A percentile compares a stretch with the other conserved stretches of the same genome.
These are phyloP conservation scores for Pyrenochaeta sp. DNA, from an alignment of 2,329 filamentous ascomycete genomes.

Conservation along the genomic window DNA sequence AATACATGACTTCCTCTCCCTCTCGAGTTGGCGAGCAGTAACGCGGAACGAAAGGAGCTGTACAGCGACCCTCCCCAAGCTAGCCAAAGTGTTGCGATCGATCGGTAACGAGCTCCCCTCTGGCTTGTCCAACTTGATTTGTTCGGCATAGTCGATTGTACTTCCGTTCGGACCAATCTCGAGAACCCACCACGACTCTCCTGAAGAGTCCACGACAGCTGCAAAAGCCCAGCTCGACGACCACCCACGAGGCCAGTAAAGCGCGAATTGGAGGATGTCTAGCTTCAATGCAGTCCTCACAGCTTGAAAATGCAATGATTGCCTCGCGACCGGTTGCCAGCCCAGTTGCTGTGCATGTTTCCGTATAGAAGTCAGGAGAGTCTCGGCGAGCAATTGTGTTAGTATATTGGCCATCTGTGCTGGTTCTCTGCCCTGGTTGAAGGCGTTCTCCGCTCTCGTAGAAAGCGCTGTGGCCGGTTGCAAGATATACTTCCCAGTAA, in stretches of 20 bases:
- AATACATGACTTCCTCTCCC: slow-evolving; percentile 30
- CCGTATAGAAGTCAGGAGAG: slow-evolving; percentile 68
- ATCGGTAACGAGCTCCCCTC: slow-evolving; percentile 30
- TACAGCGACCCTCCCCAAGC: slow-evolving; percentile 52
- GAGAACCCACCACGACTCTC: slow-evolving; percentile 50
- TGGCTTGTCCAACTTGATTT: slow-evolving; percentile 34
- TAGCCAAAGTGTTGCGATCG: slow-evolving; percentile 36
- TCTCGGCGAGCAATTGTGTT: slow-evolving; percentile 69
- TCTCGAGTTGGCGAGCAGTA: slow-evolving; percentile 35
- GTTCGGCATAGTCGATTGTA: slow-evolving; percentile 40
- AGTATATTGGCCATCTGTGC: slow-evolving; percentile 66
- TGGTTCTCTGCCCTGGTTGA: slow-evolving; percentile 69
- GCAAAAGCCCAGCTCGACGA: slow-evolving; percentile 75
- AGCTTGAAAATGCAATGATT: slow-evolving; percentile 56
- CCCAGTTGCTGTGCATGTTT: slow-evolving; percentile 68
- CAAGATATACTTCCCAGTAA: slow-evolving; percentile 78
- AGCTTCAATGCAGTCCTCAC: slow-evolving; percentile 68
- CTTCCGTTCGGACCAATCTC: slow-evolving; percentile 34
- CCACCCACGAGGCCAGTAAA: slow-evolving; percentile 79
- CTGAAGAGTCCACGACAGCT: slow-evolving; percentile 53
- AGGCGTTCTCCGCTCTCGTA: slow-evolving; percentile 65
- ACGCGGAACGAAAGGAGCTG: slow-evolving; percentile 41
- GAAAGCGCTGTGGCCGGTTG: slow-evolving; percentile 61
- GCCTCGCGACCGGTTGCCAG: slow-evolving; percentile 63
- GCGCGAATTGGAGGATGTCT: slow-evolving; percentile 69